A percentile compares a stretch with the other conserved stretches of the same genome.
Evolutionary conservation across 1,284 basidiomycete genomes (phyloP).

Genomic region (Ustilago crameri): DNA sequence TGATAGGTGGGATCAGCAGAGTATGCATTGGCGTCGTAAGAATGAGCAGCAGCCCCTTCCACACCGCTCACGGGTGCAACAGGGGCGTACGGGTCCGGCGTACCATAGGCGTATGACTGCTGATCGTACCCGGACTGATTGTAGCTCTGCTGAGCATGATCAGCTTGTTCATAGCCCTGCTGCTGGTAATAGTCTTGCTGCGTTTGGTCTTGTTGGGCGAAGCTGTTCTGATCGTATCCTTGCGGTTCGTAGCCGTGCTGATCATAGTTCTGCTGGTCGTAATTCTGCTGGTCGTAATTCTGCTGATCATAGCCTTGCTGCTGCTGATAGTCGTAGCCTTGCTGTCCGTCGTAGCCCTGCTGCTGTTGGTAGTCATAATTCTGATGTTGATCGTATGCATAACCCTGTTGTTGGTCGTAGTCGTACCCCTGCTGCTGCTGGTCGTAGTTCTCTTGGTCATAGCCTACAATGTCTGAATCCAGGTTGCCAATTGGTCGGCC

Average conservation of each 20-base stretch:
- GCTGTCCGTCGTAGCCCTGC: constrained; percentile 25
- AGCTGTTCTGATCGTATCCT: constrained; percentile 24
- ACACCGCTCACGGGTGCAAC: constrained; percentile 7
- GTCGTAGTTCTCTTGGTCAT: constrained; percentile 27
- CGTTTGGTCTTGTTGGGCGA: constrained; percentile 16
- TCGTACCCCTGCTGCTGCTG: constrained; percentile 21
- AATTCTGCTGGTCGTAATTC: constrained; percentile 13
- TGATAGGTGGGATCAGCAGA: constrained; percentile 10
- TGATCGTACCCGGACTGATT: constrained; percentile 17
- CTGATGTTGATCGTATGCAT: constrained; percentile 26
- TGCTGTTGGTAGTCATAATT: constrained; percentile 17
- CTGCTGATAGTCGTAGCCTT: constrained; percentile 14
- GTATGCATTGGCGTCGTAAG: constrained; percentile 26
- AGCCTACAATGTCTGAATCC: constrained; percentile 13
- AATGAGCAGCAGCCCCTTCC: constrained; percentile 1
- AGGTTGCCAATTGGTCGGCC: constrained; percentile 22
- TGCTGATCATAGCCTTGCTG: constrained; percentile 24
- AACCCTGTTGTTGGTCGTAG: constrained; percentile 22
- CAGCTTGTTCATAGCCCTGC: constrained; percentile 16
- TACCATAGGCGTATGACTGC: constrained; percentile 19
- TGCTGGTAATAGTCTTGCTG: constrained; percentile 5
- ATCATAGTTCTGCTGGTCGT: constrained; percentile 25
- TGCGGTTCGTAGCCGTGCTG: constrained; percentile 17
- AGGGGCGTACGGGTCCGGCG: constrained; percentile 24
- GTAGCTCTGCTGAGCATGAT: constrained; percentile 15